Percentiles rank a stretch among this genome's conserved stretches.
These are phyloP conservation scores for Kluyveromyces starmeri DNA, from an alignment of 805 yeast species.

Conservation along the genomic window DNA sequence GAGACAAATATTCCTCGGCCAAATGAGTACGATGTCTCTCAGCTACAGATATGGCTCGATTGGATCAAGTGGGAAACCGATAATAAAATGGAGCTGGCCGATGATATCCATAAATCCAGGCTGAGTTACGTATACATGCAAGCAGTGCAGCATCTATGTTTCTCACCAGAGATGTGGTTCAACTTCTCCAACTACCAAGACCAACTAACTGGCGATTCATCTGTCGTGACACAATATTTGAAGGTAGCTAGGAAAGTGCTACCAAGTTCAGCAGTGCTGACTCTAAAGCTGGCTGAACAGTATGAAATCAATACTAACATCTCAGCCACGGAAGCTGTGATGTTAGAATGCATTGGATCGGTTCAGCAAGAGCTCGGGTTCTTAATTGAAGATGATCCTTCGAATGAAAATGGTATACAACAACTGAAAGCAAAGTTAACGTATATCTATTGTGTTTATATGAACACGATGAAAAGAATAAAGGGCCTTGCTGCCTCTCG, in stretches of 20 bases:
- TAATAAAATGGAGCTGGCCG: slow-evolving; percentile 56
- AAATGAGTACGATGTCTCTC: slow-evolving; percentile 20
- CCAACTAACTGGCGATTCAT: slow-evolving; percentile 14
- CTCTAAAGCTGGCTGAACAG: slow-evolving; percentile 59
- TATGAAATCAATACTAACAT: slow-evolving; percentile 51
- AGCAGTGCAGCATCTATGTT: slow-evolving; percentile 36
- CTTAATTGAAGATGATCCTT: slow-evolving; percentile 11
- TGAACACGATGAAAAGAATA: slow-evolving; percentile 62
- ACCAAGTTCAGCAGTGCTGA: slow-evolving; percentile 60
- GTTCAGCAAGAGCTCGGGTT: slow-evolving; percentile 34
- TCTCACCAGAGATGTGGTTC: slow-evolving; percentile 32
- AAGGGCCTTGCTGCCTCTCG: slow-evolving; percentile 69
- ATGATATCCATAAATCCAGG: slow-evolving; percentile 43
- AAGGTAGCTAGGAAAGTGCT: slow-evolving; percentile 45
- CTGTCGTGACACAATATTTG: slow-evolving; percentile 34
- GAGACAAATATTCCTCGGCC: slow-evolving; percentile 24
- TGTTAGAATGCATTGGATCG: slow-evolving; percentile 41
- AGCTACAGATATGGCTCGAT: slow-evolving; percentile 50
- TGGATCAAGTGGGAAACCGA: slow-evolving; percentile 77
- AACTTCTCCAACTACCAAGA: slow-evolving; percentile 28
- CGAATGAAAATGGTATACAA: slow-evolving; percentile 13
- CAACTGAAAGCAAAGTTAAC: slow-evolving; percentile 36
- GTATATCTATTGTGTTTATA: slow-evolving; percentile 54
- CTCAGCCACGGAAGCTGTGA: slow-evolving; percentile 41
- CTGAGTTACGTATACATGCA: slow-evolving; percentile 65